A percentile compares a stretch with the other conserved stretches of the same genome.
Conservation (phyloP, 805 yeast species). For the Lipomyces yamadae region DNA sequence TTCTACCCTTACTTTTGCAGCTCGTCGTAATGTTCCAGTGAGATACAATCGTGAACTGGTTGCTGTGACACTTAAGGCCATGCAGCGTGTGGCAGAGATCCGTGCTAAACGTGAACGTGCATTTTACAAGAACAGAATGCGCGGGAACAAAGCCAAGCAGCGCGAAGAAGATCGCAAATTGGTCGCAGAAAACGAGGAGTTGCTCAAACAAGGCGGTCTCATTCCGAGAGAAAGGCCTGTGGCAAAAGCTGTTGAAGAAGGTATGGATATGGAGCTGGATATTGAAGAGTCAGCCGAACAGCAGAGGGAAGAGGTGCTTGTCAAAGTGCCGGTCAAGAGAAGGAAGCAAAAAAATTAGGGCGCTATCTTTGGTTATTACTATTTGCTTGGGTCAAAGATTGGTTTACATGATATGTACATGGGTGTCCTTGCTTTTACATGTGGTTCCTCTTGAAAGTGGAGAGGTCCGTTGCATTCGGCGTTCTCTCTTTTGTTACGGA, state of each 20-base stretch:
- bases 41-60: constrained; percentile 97
- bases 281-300: constrained; percentile 47
- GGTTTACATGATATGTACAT: constrained; percentile 4
- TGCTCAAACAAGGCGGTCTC: constrained; percentile 87
- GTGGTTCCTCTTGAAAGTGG: background rate
- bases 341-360: constrained; percentile 19
- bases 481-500: constrained; percentile 14
- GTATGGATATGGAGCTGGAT: constrained; percentile 51
- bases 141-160: constrained; percentile 89
- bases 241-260: constrained; percentile 53
- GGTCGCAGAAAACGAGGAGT: constrained; percentile 85
- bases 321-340: constrained; percentile 31
- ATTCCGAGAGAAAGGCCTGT: constrained; percentile 58
- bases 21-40: constrained; percentile 97
- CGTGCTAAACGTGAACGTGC: constrained; percentile 96
- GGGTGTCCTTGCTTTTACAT: background rate
- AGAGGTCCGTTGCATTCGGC: constrained; percentile 21
- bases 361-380: background rate
- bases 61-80: constrained; percentile 89
- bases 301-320: constrained; percentile 30
- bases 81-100: constrained; percentile 95
- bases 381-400: background rate
- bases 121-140: constrained; percentile 99
- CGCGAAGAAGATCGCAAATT: constrained; percentile 84
- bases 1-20: constrained; percentile 92